These are phyloP conservation scores for Cinnamomum micranthum DNA, from an alignment of 164 flowering plant species.

Conservation along the genomic window DNA sequence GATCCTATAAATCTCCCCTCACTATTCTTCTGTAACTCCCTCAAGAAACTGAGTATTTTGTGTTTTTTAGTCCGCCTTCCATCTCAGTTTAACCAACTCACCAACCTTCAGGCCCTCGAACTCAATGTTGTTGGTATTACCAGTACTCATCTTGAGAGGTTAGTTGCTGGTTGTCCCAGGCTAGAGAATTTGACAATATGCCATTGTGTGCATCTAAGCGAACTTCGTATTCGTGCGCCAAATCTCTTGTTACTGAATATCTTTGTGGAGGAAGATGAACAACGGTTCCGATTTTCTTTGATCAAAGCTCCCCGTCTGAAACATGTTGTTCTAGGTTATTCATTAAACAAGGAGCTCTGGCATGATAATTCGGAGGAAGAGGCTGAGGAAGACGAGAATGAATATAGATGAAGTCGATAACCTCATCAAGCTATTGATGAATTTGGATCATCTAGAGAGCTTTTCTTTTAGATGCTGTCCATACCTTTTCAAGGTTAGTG, in stretches of 20 bases:
- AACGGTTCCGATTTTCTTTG: background rate
- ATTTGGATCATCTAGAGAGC: background rate
- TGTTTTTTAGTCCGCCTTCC: background rate
- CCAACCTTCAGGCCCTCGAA: background rate
- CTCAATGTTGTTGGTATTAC: background rate
- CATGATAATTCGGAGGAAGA: too few relatives aligned
- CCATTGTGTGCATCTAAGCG: too few relatives aligned
- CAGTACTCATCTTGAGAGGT: background rate
- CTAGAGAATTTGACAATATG: background rate
- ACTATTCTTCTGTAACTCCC: background rate
- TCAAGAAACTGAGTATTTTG: background rate
- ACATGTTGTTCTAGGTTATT: background rate
- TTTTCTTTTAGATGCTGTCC: background rate
- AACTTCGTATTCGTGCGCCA: background rate
- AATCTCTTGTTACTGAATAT: background rate
- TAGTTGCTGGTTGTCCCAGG: background rate
- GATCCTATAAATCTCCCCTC: too few relatives aligned
- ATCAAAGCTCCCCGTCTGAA: background rate
- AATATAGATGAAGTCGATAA: background rate
- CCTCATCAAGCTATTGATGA: background rate
- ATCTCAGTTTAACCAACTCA: background rate
- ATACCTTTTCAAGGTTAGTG: background rate
- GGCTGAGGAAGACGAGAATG: background rate
- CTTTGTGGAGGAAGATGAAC: background rate
- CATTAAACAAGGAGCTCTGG: too few relatives aligned